A percentile compares a stretch with the other conserved stretches of the same genome.
Evolutionary conservation across 495 filamentous ascomycete species (phyloP).

Genomic region (Amorphotheca resinae): DNA sequence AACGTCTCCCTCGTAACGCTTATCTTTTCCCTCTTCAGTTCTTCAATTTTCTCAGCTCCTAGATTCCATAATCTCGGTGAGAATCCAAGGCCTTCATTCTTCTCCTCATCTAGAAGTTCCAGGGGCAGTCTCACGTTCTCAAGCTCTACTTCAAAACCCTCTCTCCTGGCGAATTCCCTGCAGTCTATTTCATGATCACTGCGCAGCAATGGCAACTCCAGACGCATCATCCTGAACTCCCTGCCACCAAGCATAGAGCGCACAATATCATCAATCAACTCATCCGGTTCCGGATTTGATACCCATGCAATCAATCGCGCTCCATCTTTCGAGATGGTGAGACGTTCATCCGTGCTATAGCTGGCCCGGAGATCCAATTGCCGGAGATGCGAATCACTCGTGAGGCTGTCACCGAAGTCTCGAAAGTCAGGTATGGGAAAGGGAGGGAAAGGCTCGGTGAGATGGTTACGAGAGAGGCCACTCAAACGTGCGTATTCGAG

Average conservation of each 20-base stretch:
- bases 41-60: constrained; percentile 15
- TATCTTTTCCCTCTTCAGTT: constrained; percentile 31
- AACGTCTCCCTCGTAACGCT: constrained; percentile 28
- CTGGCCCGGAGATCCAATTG: constrained; percentile 16
- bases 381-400: constrained; percentile 19
- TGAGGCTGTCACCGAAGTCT: not conserved
- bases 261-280: constrained; percentile 17
- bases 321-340: constrained; percentile 18
- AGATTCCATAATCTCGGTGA: constrained; percentile 24
- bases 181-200: constrained; percentile 37
- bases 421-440: constrained; percentile 5
- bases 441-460: constrained; percentile 3
- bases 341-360: constrained; percentile 19
- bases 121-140: constrained; percentile 31
- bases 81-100: constrained; percentile 39
- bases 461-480: constrained; percentile 27
- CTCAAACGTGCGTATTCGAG: constrained; percentile 31
- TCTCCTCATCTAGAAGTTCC: constrained; percentile 31
- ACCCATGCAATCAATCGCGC: constrained; percentile 6
- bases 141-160: constrained; percentile 25
- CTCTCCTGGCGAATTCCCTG: constrained; percentile 22
- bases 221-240: not conserved
- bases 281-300: constrained; percentile 11
- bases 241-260: constrained; percentile 14
- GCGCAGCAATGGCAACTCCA: constrained; percentile 39